These are phyloP conservation scores for Magnolia changhungtana DNA, from an alignment of 164 flowering plant species.

Conservation along the genomic window DNA sequence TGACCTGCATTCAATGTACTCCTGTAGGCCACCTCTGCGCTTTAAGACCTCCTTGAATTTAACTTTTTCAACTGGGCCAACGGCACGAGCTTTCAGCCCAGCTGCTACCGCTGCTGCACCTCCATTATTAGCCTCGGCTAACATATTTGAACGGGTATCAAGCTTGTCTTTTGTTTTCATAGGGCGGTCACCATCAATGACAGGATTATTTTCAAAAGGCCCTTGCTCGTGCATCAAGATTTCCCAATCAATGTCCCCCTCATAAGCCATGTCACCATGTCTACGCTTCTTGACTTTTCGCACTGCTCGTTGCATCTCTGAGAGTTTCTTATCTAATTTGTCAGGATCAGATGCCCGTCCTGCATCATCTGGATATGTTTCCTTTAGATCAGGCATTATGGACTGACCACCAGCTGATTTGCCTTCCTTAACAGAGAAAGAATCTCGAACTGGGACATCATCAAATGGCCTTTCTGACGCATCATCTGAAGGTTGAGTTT, in stretches of 20 bases:
- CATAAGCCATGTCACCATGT: constrained; percentile 95
- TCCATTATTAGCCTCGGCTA: constrained; percentile 51
- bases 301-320: constrained; percentile 38
- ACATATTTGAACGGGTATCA: constrained; percentile 30
- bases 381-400: constrained; percentile 24
- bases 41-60: constrained; percentile 85
- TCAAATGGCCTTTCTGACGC: constrained; percentile 1
- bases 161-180: constrained; percentile 39
- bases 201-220: constrained; percentile 24
- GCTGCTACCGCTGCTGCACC: constrained; percentile 74
- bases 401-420: constrained; percentile 31
- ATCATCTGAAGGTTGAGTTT: constrained; percentile 2
- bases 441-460: not conserved
- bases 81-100: constrained; percentile 82
- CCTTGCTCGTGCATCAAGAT: constrained; percentile 47
- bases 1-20: constrained; percentile 90
- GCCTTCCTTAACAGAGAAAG: constrained; percentile 15
- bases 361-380: constrained; percentile 41
- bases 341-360: constrained; percentile 32
- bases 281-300: constrained; percentile 65
- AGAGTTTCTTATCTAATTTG: constrained; percentile 32
- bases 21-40: constrained; percentile 92
- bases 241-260: constrained; percentile 94
- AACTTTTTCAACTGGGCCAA: constrained; percentile 77
- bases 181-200: constrained; percentile 26